Evolutionary conservation across 2,329 filamentous ascomycete species (phyloP).

Genomic region (Microcera coccophila): DNA sequence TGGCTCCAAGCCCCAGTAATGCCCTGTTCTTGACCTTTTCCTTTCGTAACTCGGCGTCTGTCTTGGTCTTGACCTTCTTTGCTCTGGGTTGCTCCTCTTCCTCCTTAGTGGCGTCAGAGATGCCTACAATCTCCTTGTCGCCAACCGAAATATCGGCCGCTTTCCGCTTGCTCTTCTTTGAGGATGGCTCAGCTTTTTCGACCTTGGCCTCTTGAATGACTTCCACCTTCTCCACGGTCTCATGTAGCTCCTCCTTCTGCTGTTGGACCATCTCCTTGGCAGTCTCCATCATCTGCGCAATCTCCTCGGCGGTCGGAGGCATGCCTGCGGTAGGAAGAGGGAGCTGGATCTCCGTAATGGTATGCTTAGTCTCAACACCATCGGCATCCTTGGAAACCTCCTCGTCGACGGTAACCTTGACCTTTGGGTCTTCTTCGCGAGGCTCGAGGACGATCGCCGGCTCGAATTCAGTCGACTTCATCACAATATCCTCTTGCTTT

Average conservation of each 20-base stretch:
- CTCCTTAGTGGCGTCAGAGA: constrained; percentile 33
- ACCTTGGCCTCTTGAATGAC: constrained; percentile 37
- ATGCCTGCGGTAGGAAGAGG: constrained; percentile 57
- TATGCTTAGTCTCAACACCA: constrained; percentile 65
- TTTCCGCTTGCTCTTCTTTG: constrained; percentile 67
- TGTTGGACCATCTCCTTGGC: constrained; percentile 85
- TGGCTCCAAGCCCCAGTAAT: constrained; percentile 79
- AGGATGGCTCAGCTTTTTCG: constrained; percentile 36
- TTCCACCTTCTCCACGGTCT: constrained; percentile 36
- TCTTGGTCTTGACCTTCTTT: constrained; percentile 79
- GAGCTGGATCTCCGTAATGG: constrained; percentile 71
- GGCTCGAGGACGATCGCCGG: constrained; percentile 47
- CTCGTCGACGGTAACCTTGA: constrained; percentile 68
- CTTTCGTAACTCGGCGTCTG: constrained; percentile 76
- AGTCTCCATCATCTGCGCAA: constrained; percentile 76
- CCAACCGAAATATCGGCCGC: constrained; percentile 67
- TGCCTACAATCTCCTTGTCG: constrained; percentile 45
- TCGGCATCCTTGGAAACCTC: constrained; percentile 51
- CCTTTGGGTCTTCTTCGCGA: constrained; percentile 54
- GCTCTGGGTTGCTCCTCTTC: constrained; percentile 44
- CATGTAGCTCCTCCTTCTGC: constrained; percentile 45
- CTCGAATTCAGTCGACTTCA: constrained; percentile 51
- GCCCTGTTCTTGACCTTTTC: constrained; percentile 84
- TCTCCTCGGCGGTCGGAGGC: constrained; percentile 71
- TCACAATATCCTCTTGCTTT: constrained; percentile 32